These are phyloP conservation scores for Trichophyton equinum DNA, from an alignment of 2,329 filamentous ascomycete species.

Conservation along the genomic window DNA sequence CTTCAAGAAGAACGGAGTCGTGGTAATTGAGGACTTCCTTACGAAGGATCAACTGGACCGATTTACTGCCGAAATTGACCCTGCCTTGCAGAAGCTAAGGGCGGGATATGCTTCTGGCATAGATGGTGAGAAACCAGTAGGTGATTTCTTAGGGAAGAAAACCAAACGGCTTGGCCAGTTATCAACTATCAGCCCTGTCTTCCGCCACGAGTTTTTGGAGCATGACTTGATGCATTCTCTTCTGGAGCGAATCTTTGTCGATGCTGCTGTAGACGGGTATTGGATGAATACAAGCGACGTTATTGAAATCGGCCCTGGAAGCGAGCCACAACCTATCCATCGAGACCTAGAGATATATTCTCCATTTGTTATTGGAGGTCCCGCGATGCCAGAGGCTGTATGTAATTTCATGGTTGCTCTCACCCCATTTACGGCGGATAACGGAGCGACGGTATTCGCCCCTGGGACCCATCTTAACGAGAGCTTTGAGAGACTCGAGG, in stretches of 20 bases:
- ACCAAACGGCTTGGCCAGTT: neutral
- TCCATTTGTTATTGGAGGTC: neutral
- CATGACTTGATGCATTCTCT: neutral
- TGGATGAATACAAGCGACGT: neutral
- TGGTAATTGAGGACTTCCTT: neutral
- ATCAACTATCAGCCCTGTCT: neutral
- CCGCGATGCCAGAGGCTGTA: neutral
- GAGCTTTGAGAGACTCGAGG: neutral
- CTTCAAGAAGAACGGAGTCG: neutral
- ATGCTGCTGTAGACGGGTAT: neutral
- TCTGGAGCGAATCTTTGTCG: neutral
- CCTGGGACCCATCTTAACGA: neutral
- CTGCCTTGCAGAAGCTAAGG: neutral
- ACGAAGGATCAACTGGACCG: neutral
- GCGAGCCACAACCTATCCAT: neutral
- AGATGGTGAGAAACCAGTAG: neutral
- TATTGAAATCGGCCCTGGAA: neutral
- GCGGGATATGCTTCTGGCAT: neutral
- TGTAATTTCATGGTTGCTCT: neutral
- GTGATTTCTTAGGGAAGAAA: neutral
- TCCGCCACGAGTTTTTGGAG: neutral
- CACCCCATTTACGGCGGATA: neutral
- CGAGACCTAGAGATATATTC: neutral
- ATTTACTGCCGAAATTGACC: neutral
- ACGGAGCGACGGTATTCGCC: neutral